These are phyloP conservation scores for Ganoderma leucocontextum DNA, from an alignment of 1,284 basidiomycete species.

Conservation along the genomic window DNA sequence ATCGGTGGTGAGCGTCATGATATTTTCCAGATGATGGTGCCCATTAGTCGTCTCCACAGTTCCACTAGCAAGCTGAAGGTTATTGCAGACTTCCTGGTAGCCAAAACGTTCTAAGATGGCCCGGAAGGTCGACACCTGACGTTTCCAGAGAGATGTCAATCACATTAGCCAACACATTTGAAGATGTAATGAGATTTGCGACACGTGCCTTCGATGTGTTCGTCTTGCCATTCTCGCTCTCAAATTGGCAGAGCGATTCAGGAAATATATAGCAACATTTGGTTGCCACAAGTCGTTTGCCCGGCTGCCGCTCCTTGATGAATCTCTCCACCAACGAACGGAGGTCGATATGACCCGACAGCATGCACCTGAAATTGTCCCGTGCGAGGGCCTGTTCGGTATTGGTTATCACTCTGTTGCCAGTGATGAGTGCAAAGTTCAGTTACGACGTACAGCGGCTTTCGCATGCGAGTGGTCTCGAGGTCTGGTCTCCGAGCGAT, in stretches of 20 bases:
- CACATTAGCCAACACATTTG: neutral
- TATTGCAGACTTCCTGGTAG: neutral
- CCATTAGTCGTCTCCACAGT: no score
- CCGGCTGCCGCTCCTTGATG: neutral
- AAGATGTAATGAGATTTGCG: neutral
- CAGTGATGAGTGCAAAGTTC: neutral
- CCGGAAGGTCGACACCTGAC: no score
- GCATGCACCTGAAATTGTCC: neutral
- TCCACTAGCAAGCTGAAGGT: neutral
- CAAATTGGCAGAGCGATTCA: neutral
- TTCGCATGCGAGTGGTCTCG: neutral
- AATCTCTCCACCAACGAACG: neutral
- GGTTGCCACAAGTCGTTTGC: neutral
- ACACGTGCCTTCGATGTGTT: no score
- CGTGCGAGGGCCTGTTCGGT: slow-evolving; percentile 3
- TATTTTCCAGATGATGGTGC: slow-evolving; percentile 43
- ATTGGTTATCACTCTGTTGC: neutral
- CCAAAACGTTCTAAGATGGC: neutral
- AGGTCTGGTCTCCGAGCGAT: neutral
- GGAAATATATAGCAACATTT: neutral
- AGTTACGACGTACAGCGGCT: neutral
- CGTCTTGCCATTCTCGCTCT: no score
- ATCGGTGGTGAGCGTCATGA: slow-evolving; percentile 38
- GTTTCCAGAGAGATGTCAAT: no score
- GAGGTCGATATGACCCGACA: neutral